Percentiles rank a stretch among this genome's conserved stretches.
These are phyloP conservation scores for Colletotrichum tamarilloi DNA, from an alignment of 2,329 filamentous ascomycete species.

Conservation along the genomic window DNA sequence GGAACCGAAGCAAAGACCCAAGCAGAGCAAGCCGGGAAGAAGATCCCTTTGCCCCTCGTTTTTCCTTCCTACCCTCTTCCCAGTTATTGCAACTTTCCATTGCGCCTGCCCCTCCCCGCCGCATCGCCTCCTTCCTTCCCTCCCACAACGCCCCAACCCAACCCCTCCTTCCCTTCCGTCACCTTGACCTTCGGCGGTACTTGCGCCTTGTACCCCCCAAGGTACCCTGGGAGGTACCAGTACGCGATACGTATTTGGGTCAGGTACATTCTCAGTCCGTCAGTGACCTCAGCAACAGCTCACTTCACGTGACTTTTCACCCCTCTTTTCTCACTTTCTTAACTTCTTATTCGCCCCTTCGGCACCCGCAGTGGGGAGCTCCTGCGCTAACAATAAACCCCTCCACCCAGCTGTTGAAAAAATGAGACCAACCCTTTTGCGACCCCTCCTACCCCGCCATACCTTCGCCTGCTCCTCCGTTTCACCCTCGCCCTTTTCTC, in stretches of 20 bases:
- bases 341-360: slow-evolving; percentile 15
- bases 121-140: background rate
- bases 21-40: slow-evolving; percentile 3
- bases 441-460: slow-evolving; percentile 40
- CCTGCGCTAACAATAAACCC: slow-evolving; percentile 38
- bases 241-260: slow-evolving; percentile 3
- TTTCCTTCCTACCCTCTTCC: slow-evolving; percentile 42
- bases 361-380: slow-evolving; percentile 34
- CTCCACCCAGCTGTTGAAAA: slow-evolving; percentile 38
- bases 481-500: slow-evolving; percentile 40
- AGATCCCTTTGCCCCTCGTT: slow-evolving; percentile 17
- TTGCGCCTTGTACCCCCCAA: background rate
- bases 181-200: background rate
- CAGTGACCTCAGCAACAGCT: slow-evolving; percentile 34
- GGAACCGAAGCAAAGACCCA: background rate
- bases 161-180: slow-evolving; percentile 11
- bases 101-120: background rate
- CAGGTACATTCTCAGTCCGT: slow-evolving; percentile 19
- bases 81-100: background rate
- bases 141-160: background rate
- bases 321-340: background rate
- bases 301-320: slow-evolving; percentile 31
- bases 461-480: slow-evolving; percentile 38
- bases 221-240: too few relatives aligned
- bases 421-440: slow-evolving; percentile 40